Conservation (phyloP, 2,329 filamentous ascomycete species). For the Camillea tinctor region DNA sequence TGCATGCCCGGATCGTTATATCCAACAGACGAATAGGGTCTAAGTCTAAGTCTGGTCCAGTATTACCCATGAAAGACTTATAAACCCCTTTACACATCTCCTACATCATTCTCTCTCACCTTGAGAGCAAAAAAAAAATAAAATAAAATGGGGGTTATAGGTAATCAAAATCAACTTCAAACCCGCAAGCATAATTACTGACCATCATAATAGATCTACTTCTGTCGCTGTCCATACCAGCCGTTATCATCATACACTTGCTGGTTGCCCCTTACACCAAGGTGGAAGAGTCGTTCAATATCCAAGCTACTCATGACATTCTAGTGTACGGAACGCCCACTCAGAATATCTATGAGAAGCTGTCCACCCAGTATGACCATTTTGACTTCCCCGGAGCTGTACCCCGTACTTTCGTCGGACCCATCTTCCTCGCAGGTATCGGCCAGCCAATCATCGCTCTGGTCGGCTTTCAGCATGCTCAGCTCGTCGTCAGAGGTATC, state of each 20-base stretch:
- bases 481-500: slow-evolving; percentile 68
- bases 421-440: slow-evolving; percentile 72
- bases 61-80: too few species aligned
- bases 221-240: slow-evolving; percentile 58
- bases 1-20: neutral
- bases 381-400: slow-evolving; percentile 87
- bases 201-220: slow-evolving; percentile 40
- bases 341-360: slow-evolving; percentile 47
- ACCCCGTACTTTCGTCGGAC: slow-evolving; percentile 84
- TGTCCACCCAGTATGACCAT: slow-evolving; percentile 77
- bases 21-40: neutral
- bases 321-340: slow-evolving; percentile 74
- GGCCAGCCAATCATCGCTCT: slow-evolving; percentile 64
- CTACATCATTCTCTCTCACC: neutral
- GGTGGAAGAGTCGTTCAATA: slow-evolving; percentile 97
- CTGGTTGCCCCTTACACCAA: slow-evolving; percentile 84
- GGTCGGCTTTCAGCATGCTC: slow-evolving; percentile 54
- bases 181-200: neutral
- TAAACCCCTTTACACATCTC: neutral
- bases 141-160: slow-evolving; percentile 24
- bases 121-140: slow-evolving; percentile 13
- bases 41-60: too few species aligned
- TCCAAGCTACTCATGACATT: slow-evolving; percentile 91
- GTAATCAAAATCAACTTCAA: slow-evolving; percentile 13
- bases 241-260: slow-evolving; percentile 67